These are phyloP conservation scores for Colletotrichum higginsianum DNA, from an alignment of 2,329 filamentous ascomycete species.

Conservation along the genomic window DNA sequence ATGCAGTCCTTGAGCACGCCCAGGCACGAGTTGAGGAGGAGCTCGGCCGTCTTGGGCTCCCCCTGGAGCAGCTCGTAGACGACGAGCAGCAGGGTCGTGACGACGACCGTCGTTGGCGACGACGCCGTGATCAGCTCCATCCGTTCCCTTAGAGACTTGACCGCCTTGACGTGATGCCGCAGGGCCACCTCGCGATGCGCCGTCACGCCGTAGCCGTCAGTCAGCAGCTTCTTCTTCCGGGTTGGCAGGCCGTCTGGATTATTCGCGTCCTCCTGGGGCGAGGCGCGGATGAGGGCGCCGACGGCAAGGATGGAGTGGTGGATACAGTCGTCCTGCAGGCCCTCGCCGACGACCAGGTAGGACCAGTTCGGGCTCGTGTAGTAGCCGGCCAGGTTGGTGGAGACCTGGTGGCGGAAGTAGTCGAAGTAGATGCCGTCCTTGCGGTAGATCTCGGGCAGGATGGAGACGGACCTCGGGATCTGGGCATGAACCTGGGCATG, in stretches of 20 bases:
- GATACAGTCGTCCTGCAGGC: conserved; percentile 32
- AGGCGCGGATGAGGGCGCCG: conserved; percentile 23
- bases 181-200: conserved; percentile 29
- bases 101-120: conserved; percentile 33
- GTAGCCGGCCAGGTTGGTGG: conserved; percentile 23
- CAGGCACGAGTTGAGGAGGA: conserved; percentile 36
- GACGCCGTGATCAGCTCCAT: conserved; percentile 5
- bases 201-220: not conserved
- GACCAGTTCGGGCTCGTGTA: conserved; percentile 32
- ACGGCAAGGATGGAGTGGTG: conserved; percentile 32
- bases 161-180: conserved; percentile 27
- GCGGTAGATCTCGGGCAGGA: conserved; percentile 14
- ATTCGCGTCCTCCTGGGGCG: not conserved
- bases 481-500: no score
- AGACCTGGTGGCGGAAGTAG: conserved; percentile 30
- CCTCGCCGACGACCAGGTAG: conserved; percentile 27
- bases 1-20: conserved; percentile 29
- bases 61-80: conserved; percentile 42
- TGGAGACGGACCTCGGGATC: conserved; percentile 12
- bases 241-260: not conserved
- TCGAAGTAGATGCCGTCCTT: conserved; percentile 34
- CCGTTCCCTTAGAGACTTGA: conserved; percentile 26
- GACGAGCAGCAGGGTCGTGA: conserved; percentile 40
- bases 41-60: conserved; percentile 30
- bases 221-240: not conserved